These are phyloP conservation scores for Naganishia sp. DNA, from an alignment of 1,284 basidiomycete species.

Conservation along the genomic window DNA sequence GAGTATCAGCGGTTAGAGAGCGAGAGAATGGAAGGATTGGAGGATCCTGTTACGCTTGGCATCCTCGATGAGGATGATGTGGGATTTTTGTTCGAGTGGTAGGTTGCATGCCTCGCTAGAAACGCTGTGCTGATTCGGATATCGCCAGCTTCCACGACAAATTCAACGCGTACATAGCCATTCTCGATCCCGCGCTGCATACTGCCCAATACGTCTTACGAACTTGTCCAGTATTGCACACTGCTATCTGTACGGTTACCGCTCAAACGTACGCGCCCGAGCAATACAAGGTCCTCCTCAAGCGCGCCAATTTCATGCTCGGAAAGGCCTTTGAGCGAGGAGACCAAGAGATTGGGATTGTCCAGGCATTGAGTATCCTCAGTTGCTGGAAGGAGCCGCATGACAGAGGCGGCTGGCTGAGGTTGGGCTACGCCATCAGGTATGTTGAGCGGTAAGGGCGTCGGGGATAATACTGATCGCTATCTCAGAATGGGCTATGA, in stretches of 20 bases:
- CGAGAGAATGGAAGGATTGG: slow-evolving; percentile 27
- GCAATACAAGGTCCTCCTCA: slow-evolving; percentile 47
- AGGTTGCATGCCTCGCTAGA: slow-evolving; percentile 13
- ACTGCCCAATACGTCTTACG: slow-evolving; percentile 47
- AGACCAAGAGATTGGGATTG: slow-evolving; percentile 49
- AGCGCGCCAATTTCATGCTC: slow-evolving; percentile 48
- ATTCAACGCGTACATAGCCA: slow-evolving; percentile 43
- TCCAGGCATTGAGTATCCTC: slow-evolving; percentile 51
- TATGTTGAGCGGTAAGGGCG: not conserved
- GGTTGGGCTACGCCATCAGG: slow-evolving; percentile 45
- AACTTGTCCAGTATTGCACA: slow-evolving; percentile 52
- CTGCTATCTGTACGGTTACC: slow-evolving; percentile 52
- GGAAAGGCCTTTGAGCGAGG: slow-evolving; percentile 52
- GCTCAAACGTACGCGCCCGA: slow-evolving; percentile 50
- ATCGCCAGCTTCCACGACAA: slow-evolving; percentile 41
- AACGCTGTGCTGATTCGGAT: not conserved
- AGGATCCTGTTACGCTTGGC: slow-evolving; percentile 45
- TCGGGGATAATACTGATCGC: not conserved
- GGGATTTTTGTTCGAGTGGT: slow-evolving; percentile 47
- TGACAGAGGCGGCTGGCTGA: slow-evolving; percentile 49
- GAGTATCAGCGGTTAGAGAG: slow-evolving; percentile 16
- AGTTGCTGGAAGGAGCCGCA: slow-evolving; percentile 54
- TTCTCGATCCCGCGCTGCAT: slow-evolving; percentile 51
- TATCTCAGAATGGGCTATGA: slow-evolving; percentile 50
- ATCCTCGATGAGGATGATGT: slow-evolving; percentile 42